Base-by-base conservation (phyloP, 805 yeast species). In the Candida caryicola region DNA sequence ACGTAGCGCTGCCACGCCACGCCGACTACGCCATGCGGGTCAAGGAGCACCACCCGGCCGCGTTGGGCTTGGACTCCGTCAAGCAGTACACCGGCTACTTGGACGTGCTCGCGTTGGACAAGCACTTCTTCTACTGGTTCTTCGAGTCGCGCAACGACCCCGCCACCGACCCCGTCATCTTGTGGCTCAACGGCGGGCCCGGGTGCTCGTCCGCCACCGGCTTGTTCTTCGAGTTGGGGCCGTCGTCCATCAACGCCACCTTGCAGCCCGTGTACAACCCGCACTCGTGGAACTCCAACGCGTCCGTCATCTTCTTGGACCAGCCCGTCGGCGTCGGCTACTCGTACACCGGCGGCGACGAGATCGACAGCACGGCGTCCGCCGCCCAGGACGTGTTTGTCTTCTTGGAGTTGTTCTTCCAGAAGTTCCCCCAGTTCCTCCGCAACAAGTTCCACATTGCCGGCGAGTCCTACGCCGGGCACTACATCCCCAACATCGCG, bases 41-140 rank as follows among this genome's bases (percentile, higher is more conserved):
- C 29, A 62, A 62, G 44, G 47, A 60, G 33, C 57, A 54, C 38
- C 43, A 56, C 37, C 72, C 71, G 1, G 69, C 63, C 38, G 33
- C 47, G 5, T 54, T 66, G 29, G 69, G 69, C 12, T 49, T 66
- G 36, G 71, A 66, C 41, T 42, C 60, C 16, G 71, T 64, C 17
- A 39, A 63, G 19, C 70, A 64, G 39, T 62, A 58, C 36, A 62
- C 71, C 27, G 71, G 71, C 3, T 66, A 66, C 45, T 58, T 66
- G 46, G 68, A 66, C 41, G 57, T 65, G 27, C 60, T 57, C 16
- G 45, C 53, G 29, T 46, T 53, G 39, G 66, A 54, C 33, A 55
- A 57, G 46, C 64, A 59, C 39, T 55, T 59, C 34, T 59, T 59
- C 44, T 59, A 52, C 44, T 59, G 61, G 60, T 58, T 57, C 41